Conservation (phyloP, 2,329 filamentous ascomycete genomes). For the Cercospora janseana region DNA sequence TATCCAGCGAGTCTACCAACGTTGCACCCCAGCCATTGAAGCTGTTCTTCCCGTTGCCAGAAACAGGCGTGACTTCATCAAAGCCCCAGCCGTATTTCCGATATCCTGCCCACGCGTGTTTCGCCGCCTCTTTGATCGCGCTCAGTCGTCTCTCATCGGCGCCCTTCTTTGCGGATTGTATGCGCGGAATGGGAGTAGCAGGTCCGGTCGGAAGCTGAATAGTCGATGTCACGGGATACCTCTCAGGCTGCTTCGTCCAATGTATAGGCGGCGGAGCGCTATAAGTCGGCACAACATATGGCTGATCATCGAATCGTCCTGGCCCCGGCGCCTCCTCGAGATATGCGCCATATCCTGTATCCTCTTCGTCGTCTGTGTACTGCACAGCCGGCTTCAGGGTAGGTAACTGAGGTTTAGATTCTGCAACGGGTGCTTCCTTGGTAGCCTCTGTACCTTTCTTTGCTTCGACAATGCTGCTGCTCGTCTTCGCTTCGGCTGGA, state of each 20-base stretch:
- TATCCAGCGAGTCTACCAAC: constrained; percentile 77
- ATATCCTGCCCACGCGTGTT: constrained; percentile 80
- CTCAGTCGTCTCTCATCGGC: constrained; percentile 61
- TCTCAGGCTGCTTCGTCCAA: constrained; percentile 67
- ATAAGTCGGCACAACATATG: constrained; percentile 9
- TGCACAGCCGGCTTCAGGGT: constrained; percentile 10
- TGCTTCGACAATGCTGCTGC: constrained; percentile 1
- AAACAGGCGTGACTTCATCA: constrained; percentile 78
- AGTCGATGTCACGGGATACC: constrained; percentile 73
- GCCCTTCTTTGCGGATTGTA: constrained; percentile 70
- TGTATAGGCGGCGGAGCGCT: constrained; percentile 42
- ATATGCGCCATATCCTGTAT: constrained; percentile 9
- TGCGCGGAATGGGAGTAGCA: constrained; percentile 67
- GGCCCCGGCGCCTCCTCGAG: background rate
- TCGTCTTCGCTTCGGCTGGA: background rate
- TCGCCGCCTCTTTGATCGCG: constrained; percentile 70
- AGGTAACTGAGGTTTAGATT: constrained; percentile 10
- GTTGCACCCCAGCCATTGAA: constrained; percentile 93
- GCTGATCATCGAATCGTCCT: constrained; percentile 7
- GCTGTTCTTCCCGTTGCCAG: constrained; percentile 66
- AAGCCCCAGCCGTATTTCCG: constrained; percentile 76
- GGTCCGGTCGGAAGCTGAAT: constrained; percentile 72
- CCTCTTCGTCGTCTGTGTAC: constrained; percentile 11
- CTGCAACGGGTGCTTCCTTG: background rate
- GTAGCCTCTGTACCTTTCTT: background rate